Conservation (phyloP, 2,329 filamentous ascomycete species). For the Cercospora sojina region DNA sequence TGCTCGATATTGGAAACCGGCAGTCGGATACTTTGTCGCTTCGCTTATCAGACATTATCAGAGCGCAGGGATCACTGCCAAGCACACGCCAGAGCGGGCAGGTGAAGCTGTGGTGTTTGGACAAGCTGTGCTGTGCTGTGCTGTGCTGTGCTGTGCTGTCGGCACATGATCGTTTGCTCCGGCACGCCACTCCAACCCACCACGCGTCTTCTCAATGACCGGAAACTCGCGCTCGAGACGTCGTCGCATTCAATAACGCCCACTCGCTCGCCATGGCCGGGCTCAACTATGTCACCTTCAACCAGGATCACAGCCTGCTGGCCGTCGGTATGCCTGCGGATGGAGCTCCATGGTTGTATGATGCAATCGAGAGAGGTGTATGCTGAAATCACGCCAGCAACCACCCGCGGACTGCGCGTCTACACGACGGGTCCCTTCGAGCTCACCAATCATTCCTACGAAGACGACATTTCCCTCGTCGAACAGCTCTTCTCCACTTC, state of each 20-base stretch:
- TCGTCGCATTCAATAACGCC: neutral
- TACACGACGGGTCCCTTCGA: conserved; percentile 96
- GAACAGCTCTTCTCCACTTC: conserved; percentile 99
- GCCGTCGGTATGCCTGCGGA: conserved; percentile 70
- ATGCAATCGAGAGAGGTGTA: conserved; percentile 7
- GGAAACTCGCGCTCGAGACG: neutral
- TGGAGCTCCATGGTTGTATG: neutral
- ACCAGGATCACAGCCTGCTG: conserved; percentile 95
- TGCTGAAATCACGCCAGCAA: conserved; percentile 56
- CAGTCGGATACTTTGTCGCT: neutral
- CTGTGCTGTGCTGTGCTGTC: neutral
- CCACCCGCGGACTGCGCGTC: conserved; percentile 89
- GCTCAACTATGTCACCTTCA: conserved; percentile 98
- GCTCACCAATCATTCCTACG: conserved; percentile 90
- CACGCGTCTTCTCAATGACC: neutral
- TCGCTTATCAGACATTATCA: neutral
- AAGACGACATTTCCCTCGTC: conserved; percentile 85
- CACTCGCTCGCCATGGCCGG: conserved; percentile 31
- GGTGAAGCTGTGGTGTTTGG: neutral
- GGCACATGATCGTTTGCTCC: conserved; percentile 4
- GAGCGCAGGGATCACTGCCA: neutral
- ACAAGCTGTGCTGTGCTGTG: neutral
- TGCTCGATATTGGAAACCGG: neutral
- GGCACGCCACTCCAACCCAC: neutral
- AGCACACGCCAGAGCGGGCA: neutral